A percentile compares a stretch with the other conserved stretches of the same genome.
Conservation (phyloP, 2,329 filamentous ascomycete genomes). For the Rugonectria rugulosa region DNA sequence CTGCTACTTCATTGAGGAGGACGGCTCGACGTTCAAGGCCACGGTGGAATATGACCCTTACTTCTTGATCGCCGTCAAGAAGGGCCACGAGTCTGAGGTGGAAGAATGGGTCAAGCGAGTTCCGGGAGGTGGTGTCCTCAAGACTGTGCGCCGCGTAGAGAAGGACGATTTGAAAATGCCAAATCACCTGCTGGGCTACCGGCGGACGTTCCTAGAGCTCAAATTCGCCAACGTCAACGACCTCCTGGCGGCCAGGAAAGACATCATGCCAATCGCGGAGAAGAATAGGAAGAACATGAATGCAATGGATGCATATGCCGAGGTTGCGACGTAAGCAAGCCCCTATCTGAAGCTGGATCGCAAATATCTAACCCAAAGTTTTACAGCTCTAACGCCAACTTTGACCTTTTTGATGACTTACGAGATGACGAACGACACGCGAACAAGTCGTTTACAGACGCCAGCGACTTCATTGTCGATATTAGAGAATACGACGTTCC, state of each 20-base stretch:
- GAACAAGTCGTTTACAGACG: slow-evolving; percentile 80
- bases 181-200: slow-evolving; percentile 92
- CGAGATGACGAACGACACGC: slow-evolving; percentile 81
- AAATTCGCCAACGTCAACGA: slow-evolving; percentile 88
- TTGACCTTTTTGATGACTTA: slow-evolving; percentile 94
- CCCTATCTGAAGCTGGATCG: not conserved
- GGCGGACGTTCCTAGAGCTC: slow-evolving; percentile 86
- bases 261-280: slow-evolving; percentile 89
- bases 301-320: slow-evolving; percentile 97
- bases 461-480: slow-evolving; percentile 97
- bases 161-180: slow-evolving; percentile 96
- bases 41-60: slow-evolving; percentile 97
- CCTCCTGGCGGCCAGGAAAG: slow-evolving; percentile 82
- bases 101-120: slow-evolving; percentile 92
- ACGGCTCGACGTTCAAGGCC: slow-evolving; percentile 91
- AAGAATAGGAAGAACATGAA: slow-evolving; percentile 97
- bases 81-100: slow-evolving; percentile 87
- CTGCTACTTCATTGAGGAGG: slow-evolving; percentile 95
- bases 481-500: slow-evolving; percentile 99
- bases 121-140: slow-evolving; percentile 81
- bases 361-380: slow-evolving; percentile 7
- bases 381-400: slow-evolving; percentile 70
- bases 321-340: slow-evolving; percentile 80
- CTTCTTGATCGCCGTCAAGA: slow-evolving; percentile 90
- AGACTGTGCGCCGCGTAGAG: slow-evolving; percentile 77